Evolutionary conservation across 306 rosid species (phyloP).

Genomic region (Lotus japonicus): DNA sequence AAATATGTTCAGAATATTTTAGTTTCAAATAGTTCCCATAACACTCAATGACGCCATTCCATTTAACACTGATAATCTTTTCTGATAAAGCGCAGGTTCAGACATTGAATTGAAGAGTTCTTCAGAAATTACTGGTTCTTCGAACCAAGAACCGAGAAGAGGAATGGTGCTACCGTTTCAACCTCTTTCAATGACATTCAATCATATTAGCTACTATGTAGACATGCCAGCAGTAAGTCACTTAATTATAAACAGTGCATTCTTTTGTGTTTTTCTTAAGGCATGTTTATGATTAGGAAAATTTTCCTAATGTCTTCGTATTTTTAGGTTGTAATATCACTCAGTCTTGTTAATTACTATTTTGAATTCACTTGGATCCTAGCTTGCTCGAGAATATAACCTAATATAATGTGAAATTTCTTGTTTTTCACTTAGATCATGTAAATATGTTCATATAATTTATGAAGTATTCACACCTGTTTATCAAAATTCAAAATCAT

Average conservation of each 20-base stretch:
- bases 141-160: slow-evolving; percentile 8
- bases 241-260: background rate
- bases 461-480: background rate
- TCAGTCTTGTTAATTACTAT: background rate
- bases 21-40: background rate
- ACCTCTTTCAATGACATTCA: slow-evolving; percentile 64
- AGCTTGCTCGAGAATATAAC: background rate
- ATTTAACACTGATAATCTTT: background rate
- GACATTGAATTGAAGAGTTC: slow-evolving; percentile 17
- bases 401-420: background rate
- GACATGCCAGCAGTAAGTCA: slow-evolving; percentile 72
- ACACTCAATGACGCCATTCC: background rate
- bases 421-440: background rate
- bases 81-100: background rate
- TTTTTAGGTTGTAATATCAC: background rate
- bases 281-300: background rate
- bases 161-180: slow-evolving; percentile 70
- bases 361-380: background rate
- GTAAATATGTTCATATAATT: background rate
- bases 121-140: background rate
- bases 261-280: background rate
- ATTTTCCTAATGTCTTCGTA: background rate
- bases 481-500: background rate
- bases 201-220: slow-evolving; percentile 64
- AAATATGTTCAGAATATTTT: background rate